phyloP scores from a whole-genome alignment of 495 filamentous ascomycete genomes.

The Cercophora sp. region DNA sequence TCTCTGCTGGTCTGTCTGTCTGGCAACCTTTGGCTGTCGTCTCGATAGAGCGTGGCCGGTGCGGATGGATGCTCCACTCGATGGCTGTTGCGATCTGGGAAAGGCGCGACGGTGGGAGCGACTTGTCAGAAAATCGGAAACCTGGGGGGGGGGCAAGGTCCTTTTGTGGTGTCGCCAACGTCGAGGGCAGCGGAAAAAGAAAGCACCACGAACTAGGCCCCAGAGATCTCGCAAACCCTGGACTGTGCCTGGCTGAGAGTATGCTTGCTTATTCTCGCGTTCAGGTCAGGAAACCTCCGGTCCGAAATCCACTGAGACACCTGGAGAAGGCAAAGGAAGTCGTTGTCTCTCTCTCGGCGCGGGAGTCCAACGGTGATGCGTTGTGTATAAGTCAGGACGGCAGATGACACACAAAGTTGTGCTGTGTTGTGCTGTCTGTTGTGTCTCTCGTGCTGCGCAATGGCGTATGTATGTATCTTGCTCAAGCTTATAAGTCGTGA shows the following conservation, averaged over 20 bases:
- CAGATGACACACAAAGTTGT: no score
- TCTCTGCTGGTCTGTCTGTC: no score
- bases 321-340: neutral
- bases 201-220: conserved; percentile 5
- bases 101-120: neutral
- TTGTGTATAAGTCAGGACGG: no score
- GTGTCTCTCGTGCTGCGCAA: neutral
- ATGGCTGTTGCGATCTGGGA: neutral
- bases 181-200: conserved; percentile 2
- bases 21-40: no score
- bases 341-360: neutral
- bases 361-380: neutral
- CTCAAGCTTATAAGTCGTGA: neutral
- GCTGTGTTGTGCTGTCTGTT: neutral
- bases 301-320: no score
- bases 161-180: conserved; percentile 7
- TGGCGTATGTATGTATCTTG: no score
- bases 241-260: neutral
- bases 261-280: conserved; percentile 10
- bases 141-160: conserved; percentile 2
- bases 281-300: no score
- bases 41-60: neutral
- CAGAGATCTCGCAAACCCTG: conserved; percentile 9
- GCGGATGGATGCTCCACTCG: no score
- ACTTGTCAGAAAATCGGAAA: conserved; percentile 8